Evolutionary conservation across 106 monocot genomes (phyloP), one percentile per base, ranked within the genome.

Genomic region (Alisma plantagoaquatica): DNA sequence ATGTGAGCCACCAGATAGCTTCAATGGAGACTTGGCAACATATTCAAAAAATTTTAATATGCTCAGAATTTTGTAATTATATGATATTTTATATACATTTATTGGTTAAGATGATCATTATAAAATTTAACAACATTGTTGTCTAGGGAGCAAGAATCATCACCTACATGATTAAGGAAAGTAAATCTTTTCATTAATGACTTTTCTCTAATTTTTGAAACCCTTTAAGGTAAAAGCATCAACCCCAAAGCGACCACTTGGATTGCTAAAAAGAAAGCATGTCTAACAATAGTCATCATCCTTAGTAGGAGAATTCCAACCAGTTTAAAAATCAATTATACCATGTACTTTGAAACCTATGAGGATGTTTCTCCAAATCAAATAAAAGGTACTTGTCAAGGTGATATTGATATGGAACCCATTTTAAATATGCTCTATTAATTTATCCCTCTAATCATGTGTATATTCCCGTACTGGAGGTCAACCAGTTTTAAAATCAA

Each of bases 61-160:
- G 45, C 45, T 46, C 45, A 17, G 45, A 9, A 5, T 3, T 46
- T 46, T 46, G 45, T 20, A 46, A 4, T 17, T 46, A 3, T 5
- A 15, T n/a, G 21, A 46, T 15, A 46, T 46, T 46, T 4, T 46
- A 20, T 4, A 46, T 46, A 46, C 21, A n/a, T 15, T 15, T 5
- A 46, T 46, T 46, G 45, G 21, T 46, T 46, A 4, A 46, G 16
- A 46, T 17, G 45, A 46, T 46, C 45, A 4, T 46, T n/a, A 15
- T 20, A 46, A 46, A 4, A 46, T 46, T 4, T 46, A 4, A 46
- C 21, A 3, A 20, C 45, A 46, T 46, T 4, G 16, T 46, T 46
- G 14, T 15, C 17, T 5, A 20, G 45, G 16, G 45, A 46, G 21
- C 45, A 46, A 5, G 45, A 4, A n/a, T n/a, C n/a, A n/a, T n/a